Percentiles rank a stretch among this genome's conserved stretches.
Evolutionary conservation across 192 early-diverging fungal species (phyloP).

Genomic region (Coemansia sp.): DNA sequence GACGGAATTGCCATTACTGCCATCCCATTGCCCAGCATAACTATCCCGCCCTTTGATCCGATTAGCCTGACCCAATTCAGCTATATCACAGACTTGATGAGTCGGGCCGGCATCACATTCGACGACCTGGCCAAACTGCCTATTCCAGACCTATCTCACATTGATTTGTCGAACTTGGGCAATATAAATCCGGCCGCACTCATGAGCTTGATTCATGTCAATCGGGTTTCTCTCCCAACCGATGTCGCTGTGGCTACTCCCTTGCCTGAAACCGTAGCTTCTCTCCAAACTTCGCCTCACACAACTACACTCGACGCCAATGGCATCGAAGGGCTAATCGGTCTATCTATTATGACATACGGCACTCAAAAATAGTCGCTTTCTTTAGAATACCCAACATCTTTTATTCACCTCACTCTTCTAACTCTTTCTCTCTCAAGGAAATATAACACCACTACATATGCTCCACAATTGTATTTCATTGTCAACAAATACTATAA

Average conservation of each 20-base stretch:
- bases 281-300: constrained; percentile 22
- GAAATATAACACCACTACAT: neutral
- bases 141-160: constrained; percentile 37
- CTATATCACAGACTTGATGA: constrained; percentile 44
- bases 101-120: constrained; percentile 38
- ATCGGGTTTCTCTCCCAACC: constrained; percentile 24
- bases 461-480: neutral
- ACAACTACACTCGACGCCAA: constrained; percentile 44
- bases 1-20: constrained; percentile 45
- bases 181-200: constrained; percentile 21
- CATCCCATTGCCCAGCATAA: constrained; percentile 36
- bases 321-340: constrained; percentile 42
- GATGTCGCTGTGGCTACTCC: constrained; percentile 1
- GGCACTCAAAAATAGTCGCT: constrained; percentile 8
- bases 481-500: neutral
- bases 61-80: constrained; percentile 45
- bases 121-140: constrained; percentile 50
- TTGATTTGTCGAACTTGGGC: constrained; percentile 24
- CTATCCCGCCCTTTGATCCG: constrained; percentile 46
- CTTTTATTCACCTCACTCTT: neutral
- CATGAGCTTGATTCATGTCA: constrained; percentile 34
- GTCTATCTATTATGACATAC: constrained; percentile 35
- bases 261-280: constrained; percentile 6
- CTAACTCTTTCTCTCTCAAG: neutral
- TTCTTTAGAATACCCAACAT: neutral